phyloP scores from a whole-genome alignment of 2,329 filamentous ascomycete species.

The Chaetomium globosum region DNA sequence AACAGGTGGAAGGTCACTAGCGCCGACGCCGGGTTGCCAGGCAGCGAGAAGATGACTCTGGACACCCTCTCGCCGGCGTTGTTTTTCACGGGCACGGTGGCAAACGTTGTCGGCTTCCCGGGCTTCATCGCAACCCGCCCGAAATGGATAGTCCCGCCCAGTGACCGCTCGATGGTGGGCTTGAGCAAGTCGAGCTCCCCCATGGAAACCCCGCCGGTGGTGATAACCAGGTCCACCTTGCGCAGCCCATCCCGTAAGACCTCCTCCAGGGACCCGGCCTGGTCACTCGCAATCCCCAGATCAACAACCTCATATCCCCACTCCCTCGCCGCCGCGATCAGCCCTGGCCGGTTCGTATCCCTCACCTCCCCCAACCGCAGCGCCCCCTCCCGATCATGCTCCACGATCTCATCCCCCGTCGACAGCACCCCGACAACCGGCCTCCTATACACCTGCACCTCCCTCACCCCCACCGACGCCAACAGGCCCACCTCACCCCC shows the following conservation, averaged over 20 bases:
- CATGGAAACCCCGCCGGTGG: slow-evolving; percentile 95
- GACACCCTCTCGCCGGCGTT: slow-evolving; percentile 59
- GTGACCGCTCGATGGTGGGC: slow-evolving; percentile 85
- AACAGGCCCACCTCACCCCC: slow-evolving; percentile 91
- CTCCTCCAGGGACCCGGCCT: slow-evolving; percentile 72
- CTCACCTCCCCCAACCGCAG: slow-evolving; percentile 82
- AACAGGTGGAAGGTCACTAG: slow-evolving; percentile 94
- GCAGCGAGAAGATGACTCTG: slow-evolving; percentile 84
- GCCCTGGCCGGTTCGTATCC: slow-evolving; percentile 87
- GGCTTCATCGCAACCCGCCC: slow-evolving; percentile 97
- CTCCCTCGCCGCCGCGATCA: slow-evolving; percentile 74
- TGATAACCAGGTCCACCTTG: slow-evolving; percentile 79
- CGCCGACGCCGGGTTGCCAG: slow-evolving; percentile 91
- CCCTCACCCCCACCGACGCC: slow-evolving; percentile 75
- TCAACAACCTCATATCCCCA: slow-evolving; percentile 81
- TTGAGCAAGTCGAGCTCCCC: slow-evolving; percentile 96
- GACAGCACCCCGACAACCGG: slow-evolving; percentile 85
- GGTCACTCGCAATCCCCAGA: slow-evolving; percentile 80
- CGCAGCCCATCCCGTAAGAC: slow-evolving; percentile 75
- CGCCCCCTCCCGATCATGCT: slow-evolving; percentile 64
- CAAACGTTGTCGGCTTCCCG: slow-evolving; percentile 96
- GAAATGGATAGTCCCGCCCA: slow-evolving; percentile 94
- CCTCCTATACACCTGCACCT: slow-evolving; percentile 72
- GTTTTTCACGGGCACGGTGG: slow-evolving; percentile 73
- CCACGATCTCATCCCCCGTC: slow-evolving; percentile 91